Percentiles rank a stretch among this genome's conserved stretches.
These are phyloP conservation scores for Geosmithia putterillii DNA, from an alignment of 2,329 filamentous ascomycete species.

Conservation along the genomic window DNA sequence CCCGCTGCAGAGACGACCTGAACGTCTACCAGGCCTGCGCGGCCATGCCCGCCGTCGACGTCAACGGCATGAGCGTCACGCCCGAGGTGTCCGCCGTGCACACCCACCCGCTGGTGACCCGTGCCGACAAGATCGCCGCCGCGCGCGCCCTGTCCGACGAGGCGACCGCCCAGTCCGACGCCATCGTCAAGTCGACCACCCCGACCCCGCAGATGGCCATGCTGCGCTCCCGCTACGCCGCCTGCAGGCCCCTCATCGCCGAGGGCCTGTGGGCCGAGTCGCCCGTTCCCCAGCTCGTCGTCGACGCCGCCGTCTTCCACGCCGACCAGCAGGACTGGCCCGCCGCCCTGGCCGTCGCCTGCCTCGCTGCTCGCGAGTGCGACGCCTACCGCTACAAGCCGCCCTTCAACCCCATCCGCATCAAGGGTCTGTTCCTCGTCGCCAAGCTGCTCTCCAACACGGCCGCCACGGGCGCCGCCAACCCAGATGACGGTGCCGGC, in stretches of 20 bases:
- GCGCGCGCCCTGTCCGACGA: not conserved
- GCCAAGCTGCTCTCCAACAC: slow-evolving; percentile 39
- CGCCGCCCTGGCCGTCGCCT: slow-evolving; percentile 29
- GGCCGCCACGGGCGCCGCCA: slow-evolving; percentile 21
- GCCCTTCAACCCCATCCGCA: slow-evolving; percentile 35
- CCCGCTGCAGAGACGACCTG: slow-evolving; percentile 35
- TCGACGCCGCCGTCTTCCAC: slow-evolving; percentile 32
- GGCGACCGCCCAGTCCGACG: not conserved
- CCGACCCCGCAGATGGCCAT: not conserved
- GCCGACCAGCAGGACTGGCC: slow-evolving; percentile 7
- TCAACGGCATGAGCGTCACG: slow-evolving; percentile 32
- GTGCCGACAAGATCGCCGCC: slow-evolving; percentile 13
- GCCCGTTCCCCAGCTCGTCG: slow-evolving; percentile 31
- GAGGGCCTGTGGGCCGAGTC: slow-evolving; percentile 33
- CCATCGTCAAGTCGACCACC: not conserved
- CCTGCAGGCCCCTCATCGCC: slow-evolving; percentile 10
- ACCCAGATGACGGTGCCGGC: not conserved
- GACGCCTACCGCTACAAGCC: slow-evolving; percentile 37
- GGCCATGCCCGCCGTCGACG: slow-evolving; percentile 22
- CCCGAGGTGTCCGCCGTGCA: slow-evolving; percentile 21
- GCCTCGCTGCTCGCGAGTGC: slow-evolving; percentile 31
- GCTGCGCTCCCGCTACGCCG: slow-evolving; percentile 8
- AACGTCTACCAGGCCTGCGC: slow-evolving; percentile 41
- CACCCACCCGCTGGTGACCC: slow-evolving; percentile 12
- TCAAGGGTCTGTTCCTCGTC: slow-evolving; percentile 38